phyloP scores from a whole-genome alignment of 495 filamentous ascomycete species.

The Clavariopsis aquatica region DNA sequence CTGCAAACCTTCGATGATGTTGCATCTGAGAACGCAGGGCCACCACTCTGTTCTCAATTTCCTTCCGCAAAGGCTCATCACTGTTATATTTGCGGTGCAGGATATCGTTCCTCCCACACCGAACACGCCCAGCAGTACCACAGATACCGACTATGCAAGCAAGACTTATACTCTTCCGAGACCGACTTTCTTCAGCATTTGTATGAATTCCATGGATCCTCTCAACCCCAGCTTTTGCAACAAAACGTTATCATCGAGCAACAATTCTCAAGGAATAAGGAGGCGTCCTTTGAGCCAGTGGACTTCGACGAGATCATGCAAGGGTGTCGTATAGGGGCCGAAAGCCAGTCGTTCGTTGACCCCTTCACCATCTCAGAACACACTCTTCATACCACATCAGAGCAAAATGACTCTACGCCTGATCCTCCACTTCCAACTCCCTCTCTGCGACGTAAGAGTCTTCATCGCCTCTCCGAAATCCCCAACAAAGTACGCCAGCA shows the following conservation, averaged over 20 bases:
- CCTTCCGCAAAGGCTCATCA: slow-evolving; percentile 30
- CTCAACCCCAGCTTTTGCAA: slow-evolving; percentile 9
- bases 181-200: slow-evolving; percentile 29
- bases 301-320: slow-evolving; percentile 21
- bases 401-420: not conserved
- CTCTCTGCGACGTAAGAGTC: not conserved
- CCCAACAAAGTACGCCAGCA: slow-evolving; percentile 8
- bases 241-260: slow-evolving; percentile 11
- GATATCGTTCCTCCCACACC: slow-evolving; percentile 17
- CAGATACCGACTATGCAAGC: slow-evolving; percentile 20
- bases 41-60: slow-evolving; percentile 27
- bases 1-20: slow-evolving; percentile 21
- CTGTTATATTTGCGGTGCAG: slow-evolving; percentile 29
- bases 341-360: slow-evolving; percentile 9
- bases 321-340: not conserved
- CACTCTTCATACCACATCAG: not conserved
- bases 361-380: not conserved
- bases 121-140: slow-evolving; percentile 32
- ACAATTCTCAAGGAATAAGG: slow-evolving; percentile 22
- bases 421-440: not conserved
- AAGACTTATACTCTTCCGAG: slow-evolving; percentile 18
- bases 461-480: not conserved
- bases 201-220: slow-evolving; percentile 15
- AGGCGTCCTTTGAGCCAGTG: slow-evolving; percentile 20
- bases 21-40: slow-evolving; percentile 16